These are phyloP conservation scores for Phyllosticta citriasiana DNA, from an alignment of 2,329 filamentous ascomycete genomes.

Conservation along the genomic window DNA sequence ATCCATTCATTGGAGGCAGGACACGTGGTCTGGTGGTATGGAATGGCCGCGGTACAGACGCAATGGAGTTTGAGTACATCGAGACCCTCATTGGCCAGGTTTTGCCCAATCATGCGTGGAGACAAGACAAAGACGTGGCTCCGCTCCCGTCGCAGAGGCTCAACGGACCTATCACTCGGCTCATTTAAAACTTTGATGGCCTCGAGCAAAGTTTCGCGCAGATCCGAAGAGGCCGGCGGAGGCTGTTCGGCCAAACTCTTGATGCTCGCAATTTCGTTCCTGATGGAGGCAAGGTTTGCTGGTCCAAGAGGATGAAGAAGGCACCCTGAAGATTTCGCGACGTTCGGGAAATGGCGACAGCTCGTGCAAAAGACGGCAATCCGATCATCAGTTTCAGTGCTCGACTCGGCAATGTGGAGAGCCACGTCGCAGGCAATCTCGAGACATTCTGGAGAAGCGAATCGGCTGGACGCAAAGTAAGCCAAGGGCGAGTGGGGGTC, in stretches of 20 bases:
- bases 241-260: conserved; percentile 3
- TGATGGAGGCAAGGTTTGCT: neutral
- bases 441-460: conserved; percentile 9
- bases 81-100: neutral
- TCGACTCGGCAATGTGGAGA: conserved; percentile 2
- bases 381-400: conserved; percentile 10
- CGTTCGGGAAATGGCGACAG: conserved; percentile 7
- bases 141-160: conserved; percentile 4
- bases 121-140: conserved; percentile 14
- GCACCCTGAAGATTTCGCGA: conserved; percentile 5
- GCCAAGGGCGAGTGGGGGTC: neutral
- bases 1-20: neutral
- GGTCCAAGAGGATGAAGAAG: conserved; percentile 9
- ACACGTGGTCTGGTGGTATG: neutral
- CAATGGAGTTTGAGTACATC: neutral
- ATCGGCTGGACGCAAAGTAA: conserved; percentile 2
- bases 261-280: conserved; percentile 9
- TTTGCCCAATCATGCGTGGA: conserved; percentile 3
- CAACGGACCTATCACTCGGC: neutral
- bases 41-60: conserved; percentile 9
- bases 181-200: conserved; percentile 7
- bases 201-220: conserved; percentile 10
- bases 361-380: conserved; percentile 13
- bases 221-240: neutral
- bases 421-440: conserved; percentile 10